These are phyloP conservation scores for Laguncularia racemosa DNA, from an alignment of 345 rosid genomes.

Conservation along the genomic window DNA sequence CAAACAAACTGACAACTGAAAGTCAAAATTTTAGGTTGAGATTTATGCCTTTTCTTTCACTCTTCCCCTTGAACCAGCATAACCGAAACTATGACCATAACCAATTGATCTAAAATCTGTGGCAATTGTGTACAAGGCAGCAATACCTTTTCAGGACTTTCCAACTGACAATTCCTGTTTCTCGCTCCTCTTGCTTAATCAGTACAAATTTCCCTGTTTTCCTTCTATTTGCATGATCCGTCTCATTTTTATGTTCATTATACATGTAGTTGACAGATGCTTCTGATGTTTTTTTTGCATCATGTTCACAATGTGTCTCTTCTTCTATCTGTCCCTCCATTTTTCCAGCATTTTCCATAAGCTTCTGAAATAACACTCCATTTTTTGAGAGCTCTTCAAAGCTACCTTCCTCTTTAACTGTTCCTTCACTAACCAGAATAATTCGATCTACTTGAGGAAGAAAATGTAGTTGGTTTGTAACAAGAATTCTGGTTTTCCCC, in stretches of 20 bases:
- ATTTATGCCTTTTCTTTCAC: no score
- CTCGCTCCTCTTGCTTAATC: slow-evolving; percentile 89
- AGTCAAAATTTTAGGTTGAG: no score
- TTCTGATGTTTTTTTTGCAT: slow-evolving; percentile 26
- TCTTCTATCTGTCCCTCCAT: slow-evolving; percentile 59
- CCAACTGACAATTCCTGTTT: slow-evolving; percentile 86
- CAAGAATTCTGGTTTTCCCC: slow-evolving; percentile 82
- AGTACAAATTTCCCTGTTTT: slow-evolving; percentile 68
- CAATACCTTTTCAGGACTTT: slow-evolving; percentile 70
- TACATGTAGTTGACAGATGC: slow-evolving; percentile 24
- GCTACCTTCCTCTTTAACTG: slow-evolving; percentile 80
- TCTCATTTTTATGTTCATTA: slow-evolving; percentile 16
- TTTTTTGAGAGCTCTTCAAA: slow-evolving; percentile 72
- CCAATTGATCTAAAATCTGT: no score
- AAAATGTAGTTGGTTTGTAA: slow-evolving; percentile 94
- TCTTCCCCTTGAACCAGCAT: no score
- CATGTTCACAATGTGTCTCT: slow-evolving; percentile 18
- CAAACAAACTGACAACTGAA: no score
- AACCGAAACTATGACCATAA: no score
- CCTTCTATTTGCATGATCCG: slow-evolving; percentile 25
- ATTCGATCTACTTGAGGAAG: slow-evolving; percentile 86
- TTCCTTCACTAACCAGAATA: slow-evolving; percentile 65
- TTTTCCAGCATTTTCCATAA: slow-evolving; percentile 97
- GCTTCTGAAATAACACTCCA: slow-evolving; percentile 66
- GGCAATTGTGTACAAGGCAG: no score